Evolutionary conservation across 345 rosid genomes (phyloP), one percentile per base, ranked within the genome.

Genomic region (Gossypium rotundifolium): DNA sequence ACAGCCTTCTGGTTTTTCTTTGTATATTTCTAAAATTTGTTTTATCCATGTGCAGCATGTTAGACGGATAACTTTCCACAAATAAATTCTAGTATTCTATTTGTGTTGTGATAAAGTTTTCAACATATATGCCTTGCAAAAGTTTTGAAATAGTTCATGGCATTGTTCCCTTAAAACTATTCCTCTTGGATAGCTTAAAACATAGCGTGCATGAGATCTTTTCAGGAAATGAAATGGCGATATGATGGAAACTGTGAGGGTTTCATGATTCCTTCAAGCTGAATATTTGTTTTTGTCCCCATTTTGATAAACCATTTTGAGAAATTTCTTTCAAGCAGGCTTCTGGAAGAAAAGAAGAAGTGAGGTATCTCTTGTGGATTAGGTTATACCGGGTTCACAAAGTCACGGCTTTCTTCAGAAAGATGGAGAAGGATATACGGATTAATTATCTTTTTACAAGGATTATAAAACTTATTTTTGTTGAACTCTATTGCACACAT

Each of bases 401-500:
- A 82, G 84, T 86, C 33, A 80, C 71, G 22, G 70, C 60, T 4
- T 90, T 88, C 75, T 92, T 92, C 71, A 85, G 78, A 10, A 80
- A 76, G 48, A 59, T 93, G 80, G 98, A 93, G 87, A 93, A 84
- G 83, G 90, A 93, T 77, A 93, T 75, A 68, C 85, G 96, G 69
- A 81, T 93, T 72, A 93, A 88, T 78, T 90, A 93, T 76, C 82
- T 88, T 54, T 89, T 90, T 71, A 89, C 91, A 0, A 83, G 93
- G 83, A 90, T 93, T 79, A 71, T 93, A 44, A 93, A 93, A 74
- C 98, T 93, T 23, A 58, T 88, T 46, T 86, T 78, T 23, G 96
- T 90, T 25, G 98, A 93, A 78, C 82, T 93, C 38, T 93, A 93
- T 18, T 90, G 93, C 76, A 90, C 98, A 18, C 98, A 93, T 79